phyloP scores from a whole-genome alignment of 345 rosid genomes.

The Psidium friedrichsthalianum region DNA sequence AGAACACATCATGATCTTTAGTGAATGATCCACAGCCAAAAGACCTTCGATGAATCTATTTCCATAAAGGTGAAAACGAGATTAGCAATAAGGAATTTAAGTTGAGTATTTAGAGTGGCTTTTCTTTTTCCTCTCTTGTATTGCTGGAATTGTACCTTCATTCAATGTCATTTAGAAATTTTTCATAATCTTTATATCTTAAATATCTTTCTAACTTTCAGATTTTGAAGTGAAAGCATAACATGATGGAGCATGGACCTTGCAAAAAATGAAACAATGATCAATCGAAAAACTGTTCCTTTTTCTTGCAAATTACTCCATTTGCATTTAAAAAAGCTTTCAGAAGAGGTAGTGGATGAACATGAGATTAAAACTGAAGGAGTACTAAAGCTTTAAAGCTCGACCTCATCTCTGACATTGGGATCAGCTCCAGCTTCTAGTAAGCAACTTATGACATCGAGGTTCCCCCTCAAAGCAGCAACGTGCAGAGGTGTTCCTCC shows the following conservation, averaged over 20 bases:
- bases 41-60: neutral
- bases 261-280: neutral
- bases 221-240: too few species aligned
- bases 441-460: conserved; percentile 51
- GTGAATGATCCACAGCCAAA: neutral
- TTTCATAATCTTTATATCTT: too few species aligned
- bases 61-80: neutral
- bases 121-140: neutral
- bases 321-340: neutral
- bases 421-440: conserved; percentile 83
- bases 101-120: neutral
- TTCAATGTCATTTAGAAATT: neutral
- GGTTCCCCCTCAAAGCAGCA: conserved; percentile 62
- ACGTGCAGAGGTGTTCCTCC: conserved; percentile 88
- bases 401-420: conserved; percentile 56
- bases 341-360: neutral
- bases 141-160: neutral
- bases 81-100: neutral
- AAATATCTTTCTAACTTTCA: too few species aligned
- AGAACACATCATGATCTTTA: neutral
- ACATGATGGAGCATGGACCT: neutral
- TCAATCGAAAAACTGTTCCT: neutral
- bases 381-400: neutral
- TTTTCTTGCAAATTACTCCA: neutral
- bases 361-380: neutral